Evolutionary conservation across 768 basidiomycete species (phyloP).

Genomic region (Mycena leptocephala): DNA sequence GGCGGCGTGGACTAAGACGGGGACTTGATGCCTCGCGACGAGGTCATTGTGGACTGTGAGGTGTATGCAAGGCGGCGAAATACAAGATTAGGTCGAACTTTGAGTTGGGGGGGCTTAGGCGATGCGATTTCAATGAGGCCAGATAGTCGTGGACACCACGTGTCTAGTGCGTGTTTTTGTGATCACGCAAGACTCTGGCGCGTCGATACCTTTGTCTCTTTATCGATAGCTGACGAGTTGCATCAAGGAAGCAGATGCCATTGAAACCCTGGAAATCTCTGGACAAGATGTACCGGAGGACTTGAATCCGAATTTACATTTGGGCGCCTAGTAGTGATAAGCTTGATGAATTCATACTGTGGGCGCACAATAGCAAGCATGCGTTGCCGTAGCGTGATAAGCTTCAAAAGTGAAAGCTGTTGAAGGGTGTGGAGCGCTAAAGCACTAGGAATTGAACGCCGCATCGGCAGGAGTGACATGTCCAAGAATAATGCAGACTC

Average conservation of each 20-base stretch:
- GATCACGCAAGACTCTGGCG: constrained; percentile 22
- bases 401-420: neutral
- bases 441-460: neutral
- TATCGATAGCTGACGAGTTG: neutral
- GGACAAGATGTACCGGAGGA: neutral
- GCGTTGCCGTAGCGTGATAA: neutral
- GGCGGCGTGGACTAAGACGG: constrained; percentile 9
- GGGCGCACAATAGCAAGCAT: neutral
- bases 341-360: neutral
- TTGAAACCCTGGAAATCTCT: constrained; percentile 8
- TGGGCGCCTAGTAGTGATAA: neutral
- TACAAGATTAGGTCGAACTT: constrained; percentile 15
- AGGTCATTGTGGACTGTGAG: constrained; percentile 19
- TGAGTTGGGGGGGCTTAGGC: neutral
- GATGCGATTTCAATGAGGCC: constrained; percentile 29
- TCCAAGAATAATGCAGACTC: neutral
- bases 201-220: neutral
- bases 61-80: constrained; percentile 14
- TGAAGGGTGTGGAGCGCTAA: neutral
- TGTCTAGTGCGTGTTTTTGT: constrained; percentile 23
- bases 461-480: neutral
- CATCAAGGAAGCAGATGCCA: constrained; percentile 24
- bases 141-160: constrained; percentile 24
- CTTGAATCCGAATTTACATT: neutral
- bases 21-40: constrained; percentile 9